phyloP scores from a whole-genome alignment of 2,329 filamentous ascomycete genomes.

The Claviceps pazoutovae region DNA sequence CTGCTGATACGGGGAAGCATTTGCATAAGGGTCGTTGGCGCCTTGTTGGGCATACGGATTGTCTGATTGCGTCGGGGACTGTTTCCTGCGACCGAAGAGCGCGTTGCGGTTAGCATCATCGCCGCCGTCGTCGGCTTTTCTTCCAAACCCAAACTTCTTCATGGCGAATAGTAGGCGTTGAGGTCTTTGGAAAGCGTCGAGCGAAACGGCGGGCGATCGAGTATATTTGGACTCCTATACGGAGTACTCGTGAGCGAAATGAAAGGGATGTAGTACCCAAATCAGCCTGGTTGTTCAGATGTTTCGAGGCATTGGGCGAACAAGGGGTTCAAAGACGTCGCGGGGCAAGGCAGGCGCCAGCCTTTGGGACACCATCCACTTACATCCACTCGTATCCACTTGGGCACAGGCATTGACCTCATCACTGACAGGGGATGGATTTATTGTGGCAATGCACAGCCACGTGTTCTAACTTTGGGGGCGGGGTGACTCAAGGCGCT shows the following conservation, averaged over 20 bases:
- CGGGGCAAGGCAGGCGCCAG: not conserved
- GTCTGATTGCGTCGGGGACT: constrained; percentile 28
- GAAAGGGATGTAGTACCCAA: not conserved
- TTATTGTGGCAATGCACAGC: not conserved
- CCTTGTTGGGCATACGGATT: constrained; percentile 46
- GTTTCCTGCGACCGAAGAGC: constrained; percentile 41
- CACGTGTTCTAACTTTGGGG: not conserved
- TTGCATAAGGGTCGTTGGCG: constrained; percentile 34
- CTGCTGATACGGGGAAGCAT: constrained; percentile 32
- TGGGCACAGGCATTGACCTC: not conserved
- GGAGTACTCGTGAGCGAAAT: not conserved
- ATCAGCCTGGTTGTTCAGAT: not conserved
- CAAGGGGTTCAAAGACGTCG: not conserved
- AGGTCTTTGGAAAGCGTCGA: not conserved
- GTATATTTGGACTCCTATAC: not conserved
- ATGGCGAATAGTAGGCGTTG: constrained; percentile 21
- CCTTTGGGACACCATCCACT: not conserved
- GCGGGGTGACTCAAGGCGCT: not conserved
- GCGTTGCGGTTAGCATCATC: constrained; percentile 35
- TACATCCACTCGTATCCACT: not conserved
- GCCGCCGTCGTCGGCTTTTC: constrained; percentile 36
- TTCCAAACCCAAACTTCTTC: constrained; percentile 48
- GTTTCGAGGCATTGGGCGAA: not conserved
- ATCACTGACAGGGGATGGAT: not conserved
- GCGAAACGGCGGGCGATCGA: not conserved